Conservation (phyloP, 192 early-diverging fungal species). For the Coemansia sp. region DNA sequence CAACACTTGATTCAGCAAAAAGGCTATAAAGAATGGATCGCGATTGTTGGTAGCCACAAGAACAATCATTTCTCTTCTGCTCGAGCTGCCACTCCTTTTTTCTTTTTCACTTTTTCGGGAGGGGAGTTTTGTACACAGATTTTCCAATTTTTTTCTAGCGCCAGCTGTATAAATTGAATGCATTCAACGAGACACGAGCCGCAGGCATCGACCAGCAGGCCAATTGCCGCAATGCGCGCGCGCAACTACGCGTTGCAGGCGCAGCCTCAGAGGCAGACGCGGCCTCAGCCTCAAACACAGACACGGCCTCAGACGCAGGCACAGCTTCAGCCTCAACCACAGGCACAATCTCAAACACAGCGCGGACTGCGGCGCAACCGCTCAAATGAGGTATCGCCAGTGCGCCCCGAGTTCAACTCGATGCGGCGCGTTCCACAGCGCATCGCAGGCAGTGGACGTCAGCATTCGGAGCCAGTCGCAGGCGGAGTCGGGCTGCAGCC, state of each 20-base stretch:
- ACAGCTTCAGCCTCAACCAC: background rate
- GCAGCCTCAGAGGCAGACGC: no score
- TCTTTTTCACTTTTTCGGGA: background rate
- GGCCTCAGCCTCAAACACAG: no score
- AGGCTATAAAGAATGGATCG: background rate
- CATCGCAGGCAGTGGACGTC: constrained; percentile 16
- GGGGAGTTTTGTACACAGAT: background rate
- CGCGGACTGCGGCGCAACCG: constrained; percentile 24
- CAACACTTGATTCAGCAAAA: background rate
- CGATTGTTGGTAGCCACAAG: background rate
- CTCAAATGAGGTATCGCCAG: constrained; percentile 17
- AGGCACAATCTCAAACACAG: background rate
- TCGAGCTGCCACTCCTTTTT: constrained; percentile 1
- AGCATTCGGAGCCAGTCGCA: constrained; percentile 31
- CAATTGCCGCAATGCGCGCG: constrained; percentile 22
- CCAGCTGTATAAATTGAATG: constrained; percentile 1
- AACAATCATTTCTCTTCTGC: constrained; percentile 3
- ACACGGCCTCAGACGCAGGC: no score
- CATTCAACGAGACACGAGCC: constrained; percentile 8
- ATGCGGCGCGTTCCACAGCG: constrained; percentile 11
- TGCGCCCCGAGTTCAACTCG: background rate
- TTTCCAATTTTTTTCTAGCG: background rate
- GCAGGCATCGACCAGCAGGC: background rate
- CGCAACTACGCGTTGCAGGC: constrained; percentile 23
- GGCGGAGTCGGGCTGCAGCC: background rate